Base-by-base conservation (phyloP, 441 rosid species). In the Flueggea neowawraea region DNA sequence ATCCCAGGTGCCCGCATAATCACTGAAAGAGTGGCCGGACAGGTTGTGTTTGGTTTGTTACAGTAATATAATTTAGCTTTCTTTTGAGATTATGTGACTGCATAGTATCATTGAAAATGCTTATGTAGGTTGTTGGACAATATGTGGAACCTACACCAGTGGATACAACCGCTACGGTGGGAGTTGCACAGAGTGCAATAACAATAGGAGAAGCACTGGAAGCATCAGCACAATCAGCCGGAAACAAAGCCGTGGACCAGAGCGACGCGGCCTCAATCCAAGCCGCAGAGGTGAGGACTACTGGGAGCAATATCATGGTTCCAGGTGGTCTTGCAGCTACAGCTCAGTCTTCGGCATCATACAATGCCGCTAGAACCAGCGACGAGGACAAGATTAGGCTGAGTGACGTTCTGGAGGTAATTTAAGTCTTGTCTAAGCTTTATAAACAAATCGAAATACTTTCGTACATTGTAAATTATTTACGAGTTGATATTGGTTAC, bases 191-290 rank as follows among this genome's bases (percentile, higher is more conserved):
- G 74, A 69, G 72, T 31, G 71, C 75, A 1, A 76, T 83, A 52
- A 85, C 91, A 0, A 84, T 84, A 16, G 96, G 96, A 13, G 87
- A 89, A 70, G 91, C 90, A 6, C 74, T 89, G n/a, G 91, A 91
- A 73, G 87, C 87, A 0, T 61, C 74, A 3, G 78, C 80, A 12
- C 72, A 69, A 4, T 75, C 80, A 6, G 83, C 80, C 0, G 86
- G 80, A 33, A 67, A 73, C 65, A 89, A 85, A 61, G 69, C 80
- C 0, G 88, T 87, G 10, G 91, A 89, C 53, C 84, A 81, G 64
- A 83, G 91, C 54, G 91, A 91, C 2, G 88, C 86, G 0, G 84
- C 95, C 0, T 91, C 93, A 3, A 83, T 89, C 59, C 95, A 84
- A 63, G 93, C 89, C 0, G 90, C 93, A 0, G 95, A 89, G 66